phyloP scores from a whole-genome alignment of 345 rosid species.

The Arabis hirsuta region DNA sequence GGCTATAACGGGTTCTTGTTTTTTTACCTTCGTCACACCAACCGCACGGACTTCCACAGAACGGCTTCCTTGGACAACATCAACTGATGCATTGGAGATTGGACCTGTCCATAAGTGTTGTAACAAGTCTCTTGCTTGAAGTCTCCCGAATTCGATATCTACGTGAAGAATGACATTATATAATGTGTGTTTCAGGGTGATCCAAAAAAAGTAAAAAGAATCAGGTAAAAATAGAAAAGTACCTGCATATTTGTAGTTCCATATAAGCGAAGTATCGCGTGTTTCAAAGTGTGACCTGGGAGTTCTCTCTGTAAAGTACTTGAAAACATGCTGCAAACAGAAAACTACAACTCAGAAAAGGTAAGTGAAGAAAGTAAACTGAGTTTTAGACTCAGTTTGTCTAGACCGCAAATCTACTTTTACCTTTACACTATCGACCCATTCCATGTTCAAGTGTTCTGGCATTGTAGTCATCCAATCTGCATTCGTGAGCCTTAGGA shows the following conservation, averaged over 20 bases:
- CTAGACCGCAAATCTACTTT: conserved; percentile 13
- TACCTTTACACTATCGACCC: conserved; percentile 99
- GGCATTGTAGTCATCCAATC: conserved; percentile 99
- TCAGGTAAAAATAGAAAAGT: conserved; percentile 10
- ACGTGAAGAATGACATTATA: conserved; percentile 34
- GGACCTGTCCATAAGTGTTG: conserved; percentile 99
- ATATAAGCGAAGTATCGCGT: conserved; percentile 91
- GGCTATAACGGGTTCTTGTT: not conserved
- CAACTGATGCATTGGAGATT: conserved; percentile 97
- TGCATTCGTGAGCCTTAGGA: conserved; percentile 77
- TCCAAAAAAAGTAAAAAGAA: conserved; percentile 4
- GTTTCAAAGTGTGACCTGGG: conserved; percentile 91
- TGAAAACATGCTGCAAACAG: conserved; percentile 88
- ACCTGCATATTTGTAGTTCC: conserved; percentile 99
- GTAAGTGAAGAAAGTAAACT: conserved; percentile 24
- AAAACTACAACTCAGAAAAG: conserved; percentile 36
- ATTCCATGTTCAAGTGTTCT: conserved; percentile 96
- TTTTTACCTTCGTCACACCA: conserved; percentile 91
- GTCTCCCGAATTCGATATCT: conserved; percentile 95
- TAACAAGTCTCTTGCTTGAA: conserved; percentile 98
- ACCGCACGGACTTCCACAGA: conserved; percentile 98
- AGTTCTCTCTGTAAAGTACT: conserved; percentile 94
- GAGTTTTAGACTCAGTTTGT: conserved; percentile 1
- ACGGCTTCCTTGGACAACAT: conserved; percentile 97
- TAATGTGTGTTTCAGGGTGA: not conserved